Percentiles rank a stretch among this genome's conserved stretches.
These are phyloP conservation scores for Claviceps digitariae DNA, from an alignment of 2,329 filamentous ascomycete species.

Conservation along the genomic window DNA sequence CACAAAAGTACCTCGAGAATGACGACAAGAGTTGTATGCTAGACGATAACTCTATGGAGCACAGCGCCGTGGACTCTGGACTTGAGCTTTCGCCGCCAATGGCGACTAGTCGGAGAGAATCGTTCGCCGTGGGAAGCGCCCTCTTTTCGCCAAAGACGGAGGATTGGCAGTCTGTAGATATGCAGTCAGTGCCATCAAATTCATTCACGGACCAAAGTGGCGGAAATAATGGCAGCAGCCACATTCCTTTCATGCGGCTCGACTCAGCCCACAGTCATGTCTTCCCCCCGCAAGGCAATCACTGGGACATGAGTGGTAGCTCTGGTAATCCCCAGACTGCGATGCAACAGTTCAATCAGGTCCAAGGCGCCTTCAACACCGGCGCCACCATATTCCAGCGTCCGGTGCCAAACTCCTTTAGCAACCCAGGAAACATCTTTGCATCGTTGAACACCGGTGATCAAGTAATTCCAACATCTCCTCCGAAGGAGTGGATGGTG, in stretches of 20 bases:
- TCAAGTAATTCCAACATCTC: conserved; percentile 39
- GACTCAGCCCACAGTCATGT: conserved; percentile 33
- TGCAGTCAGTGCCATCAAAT: conserved; percentile 50
- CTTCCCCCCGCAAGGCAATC: conserved; percentile 26
- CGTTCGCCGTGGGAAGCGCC: conserved; percentile 41
- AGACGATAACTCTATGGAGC: conserved; percentile 48
- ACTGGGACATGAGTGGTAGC: conserved; percentile 54
- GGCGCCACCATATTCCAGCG: conserved; percentile 39
- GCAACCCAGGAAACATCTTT: conserved; percentile 41
- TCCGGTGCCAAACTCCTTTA: conserved; percentile 42
- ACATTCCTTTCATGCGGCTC: conserved; percentile 55
- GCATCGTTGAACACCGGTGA: conserved; percentile 32
- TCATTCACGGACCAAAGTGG: conserved; percentile 43
- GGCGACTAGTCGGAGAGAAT: conserved; percentile 48
- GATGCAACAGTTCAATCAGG: conserved; percentile 47
- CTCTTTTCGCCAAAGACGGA: conserved; percentile 54
- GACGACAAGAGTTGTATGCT: conserved; percentile 42
- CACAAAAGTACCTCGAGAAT: conserved; percentile 43
- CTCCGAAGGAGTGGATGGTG: conserved; percentile 45
- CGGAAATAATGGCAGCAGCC: conserved; percentile 35
- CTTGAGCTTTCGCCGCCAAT: conserved; percentile 51
- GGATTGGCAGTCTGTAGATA: conserved; percentile 49
- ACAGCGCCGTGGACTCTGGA: conserved; percentile 44
- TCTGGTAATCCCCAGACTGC: conserved; percentile 50
- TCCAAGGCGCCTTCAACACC: conserved; percentile 42